Conservation (phyloP, 495 filamentous ascomycete genomes). For the Aspergillus ellipticus region DNA sequence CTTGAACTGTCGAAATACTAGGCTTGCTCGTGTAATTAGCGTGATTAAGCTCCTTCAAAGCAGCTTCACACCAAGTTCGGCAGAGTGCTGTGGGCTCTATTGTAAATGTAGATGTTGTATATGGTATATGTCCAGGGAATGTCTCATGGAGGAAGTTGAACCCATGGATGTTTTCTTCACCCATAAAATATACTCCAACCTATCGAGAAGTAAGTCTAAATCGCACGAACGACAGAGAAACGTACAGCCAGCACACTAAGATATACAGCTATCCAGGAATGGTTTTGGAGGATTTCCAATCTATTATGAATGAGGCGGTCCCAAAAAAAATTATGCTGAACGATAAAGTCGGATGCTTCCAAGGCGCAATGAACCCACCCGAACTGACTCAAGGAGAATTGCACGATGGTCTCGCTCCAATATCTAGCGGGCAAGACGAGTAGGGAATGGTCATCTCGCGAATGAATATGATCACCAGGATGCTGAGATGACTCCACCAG, state of each 20-base stretch:
- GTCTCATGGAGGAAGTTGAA: background rate
- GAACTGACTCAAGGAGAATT: background rate
- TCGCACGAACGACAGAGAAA: background rate
- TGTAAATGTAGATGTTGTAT: too few species aligned
- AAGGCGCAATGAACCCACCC: constrained; percentile 3
- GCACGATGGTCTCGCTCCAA: constrained; percentile 1
- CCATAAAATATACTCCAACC: constrained; percentile 3
- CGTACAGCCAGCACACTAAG: background rate
- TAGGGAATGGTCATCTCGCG: background rate
- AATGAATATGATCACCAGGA: background rate
- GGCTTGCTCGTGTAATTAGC: constrained; percentile 1
- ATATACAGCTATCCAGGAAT: constrained; percentile 6
- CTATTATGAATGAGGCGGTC: background rate
- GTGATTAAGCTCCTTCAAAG: background rate
- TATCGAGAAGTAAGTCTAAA: background rate
- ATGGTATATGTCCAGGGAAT: background rate
- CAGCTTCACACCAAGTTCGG: constrained; percentile 1
- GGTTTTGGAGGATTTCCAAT: background rate
- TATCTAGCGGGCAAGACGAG: background rate
- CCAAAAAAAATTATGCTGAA: background rate
- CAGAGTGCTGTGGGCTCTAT: background rate
- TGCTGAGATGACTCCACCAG: background rate
- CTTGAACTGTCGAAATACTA: background rate
- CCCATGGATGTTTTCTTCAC: background rate
- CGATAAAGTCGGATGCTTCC: background rate